Evolutionary conservation across 495 filamentous ascomycete species (phyloP).

Genomic region (Friedmanniomyces simplex): DNA sequence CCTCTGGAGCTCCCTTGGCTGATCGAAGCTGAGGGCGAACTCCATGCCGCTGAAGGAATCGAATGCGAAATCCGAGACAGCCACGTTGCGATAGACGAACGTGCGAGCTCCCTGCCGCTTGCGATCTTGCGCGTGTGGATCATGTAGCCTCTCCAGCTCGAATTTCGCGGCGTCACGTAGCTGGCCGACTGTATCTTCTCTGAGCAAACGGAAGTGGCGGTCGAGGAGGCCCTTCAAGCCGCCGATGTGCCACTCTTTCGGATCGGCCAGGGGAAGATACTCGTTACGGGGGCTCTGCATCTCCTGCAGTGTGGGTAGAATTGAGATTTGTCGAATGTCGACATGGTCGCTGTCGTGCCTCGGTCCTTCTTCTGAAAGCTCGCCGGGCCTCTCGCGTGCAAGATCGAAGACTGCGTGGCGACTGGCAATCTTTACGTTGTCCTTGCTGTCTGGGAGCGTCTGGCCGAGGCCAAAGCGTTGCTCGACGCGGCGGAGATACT

Average conservation of each 20-base stretch:
- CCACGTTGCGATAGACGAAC: constrained; percentile 35
- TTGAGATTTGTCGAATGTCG: constrained; percentile 48
- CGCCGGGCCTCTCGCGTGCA: constrained; percentile 41
- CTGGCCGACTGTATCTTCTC: constrained; percentile 52
- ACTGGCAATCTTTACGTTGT: neutral
- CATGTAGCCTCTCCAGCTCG: constrained; percentile 29
- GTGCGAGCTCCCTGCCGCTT: constrained; percentile 12
- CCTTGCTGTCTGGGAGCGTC: neutral
- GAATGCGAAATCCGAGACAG: constrained; percentile 33
- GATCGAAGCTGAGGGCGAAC: constrained; percentile 45
- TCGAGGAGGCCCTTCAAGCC: constrained; percentile 56
- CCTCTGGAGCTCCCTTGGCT: constrained; percentile 36
- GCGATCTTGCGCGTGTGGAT: constrained; percentile 2
- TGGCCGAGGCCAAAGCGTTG: constrained; percentile 16
- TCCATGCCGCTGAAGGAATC: constrained; percentile 43
- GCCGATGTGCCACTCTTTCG: constrained; percentile 42
- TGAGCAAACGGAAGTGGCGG: constrained; percentile 56
- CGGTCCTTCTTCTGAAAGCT: constrained; percentile 40
- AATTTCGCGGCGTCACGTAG: constrained; percentile 24
- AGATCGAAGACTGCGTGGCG: constrained; percentile 29
- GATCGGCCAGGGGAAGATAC: constrained; percentile 50
- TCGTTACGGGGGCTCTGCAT: constrained; percentile 35
- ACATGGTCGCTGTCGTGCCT: constrained; percentile 60
- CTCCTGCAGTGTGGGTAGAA: constrained; percentile 38
- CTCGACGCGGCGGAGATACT: constrained; percentile 6